phyloP scores from a whole-genome alignment of 2,329 filamentous ascomycete species.

The Dryadomyces sulphureus region DNA sequence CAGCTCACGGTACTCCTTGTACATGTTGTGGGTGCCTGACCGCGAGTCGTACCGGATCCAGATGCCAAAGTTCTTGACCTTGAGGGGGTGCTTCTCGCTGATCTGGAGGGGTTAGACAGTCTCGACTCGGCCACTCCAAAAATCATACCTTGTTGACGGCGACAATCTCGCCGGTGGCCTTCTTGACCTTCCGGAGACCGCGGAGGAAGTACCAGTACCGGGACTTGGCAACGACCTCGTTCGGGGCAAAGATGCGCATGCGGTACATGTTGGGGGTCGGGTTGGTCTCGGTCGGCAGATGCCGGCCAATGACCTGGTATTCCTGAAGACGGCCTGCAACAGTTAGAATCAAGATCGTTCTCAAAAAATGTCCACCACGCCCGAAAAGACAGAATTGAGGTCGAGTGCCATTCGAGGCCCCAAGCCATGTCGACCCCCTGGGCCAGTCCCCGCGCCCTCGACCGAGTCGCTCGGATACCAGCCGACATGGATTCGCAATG shows the following conservation, averaged over 20 bases:
- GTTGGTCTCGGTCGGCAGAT: constrained; percentile 95
- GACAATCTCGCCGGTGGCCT: constrained; percentile 99
- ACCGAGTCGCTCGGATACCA: too few relatives aligned
- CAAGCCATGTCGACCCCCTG: too few relatives aligned
- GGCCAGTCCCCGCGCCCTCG: too few relatives aligned
- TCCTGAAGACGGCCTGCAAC: constrained; percentile 89
- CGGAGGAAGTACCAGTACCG: constrained; percentile 99
- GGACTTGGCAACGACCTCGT: constrained; percentile 97
- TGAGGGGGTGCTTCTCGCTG: constrained; percentile 95
- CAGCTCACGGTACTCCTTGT: constrained; percentile 99
- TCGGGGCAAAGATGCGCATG: constrained; percentile 99
- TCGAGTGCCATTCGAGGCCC: too few relatives aligned
- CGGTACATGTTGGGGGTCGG: constrained; percentile 97
- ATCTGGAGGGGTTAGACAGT: constrained; percentile 42
- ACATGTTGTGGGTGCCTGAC: constrained; percentile 99
- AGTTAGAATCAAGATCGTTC: too few relatives aligned
- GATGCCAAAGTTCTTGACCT: constrained; percentile 99
- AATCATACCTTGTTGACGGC: constrained; percentile 76
- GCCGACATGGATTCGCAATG: too few relatives aligned
- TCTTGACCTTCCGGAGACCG: constrained; percentile 99
- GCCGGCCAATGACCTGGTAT: constrained; percentile 99
- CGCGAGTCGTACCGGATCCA: constrained; percentile 99
- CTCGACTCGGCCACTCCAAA: neutral
- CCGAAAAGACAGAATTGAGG: too few relatives aligned
- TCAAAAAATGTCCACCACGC: too few relatives aligned